Percentiles rank a stretch among this genome's conserved stretches.
phyloP scores from a whole-genome alignment of 805 yeast genomes.

The Kockiozyma suomiensis region DNA sequence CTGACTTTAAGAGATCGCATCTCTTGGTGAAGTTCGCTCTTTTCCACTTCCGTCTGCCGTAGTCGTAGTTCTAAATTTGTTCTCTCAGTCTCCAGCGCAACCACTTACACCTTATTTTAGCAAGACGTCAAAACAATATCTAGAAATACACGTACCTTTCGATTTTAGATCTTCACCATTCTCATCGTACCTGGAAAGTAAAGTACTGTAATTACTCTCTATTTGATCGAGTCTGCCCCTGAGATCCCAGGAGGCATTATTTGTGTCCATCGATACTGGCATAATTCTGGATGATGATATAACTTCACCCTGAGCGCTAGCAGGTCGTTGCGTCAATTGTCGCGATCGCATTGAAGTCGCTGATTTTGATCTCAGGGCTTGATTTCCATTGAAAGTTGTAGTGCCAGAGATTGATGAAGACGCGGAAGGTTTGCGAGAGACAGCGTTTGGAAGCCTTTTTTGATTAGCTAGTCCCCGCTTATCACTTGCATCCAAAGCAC shows the following conservation, averaged over 20 bases:
- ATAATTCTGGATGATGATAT: constrained; percentile 8
- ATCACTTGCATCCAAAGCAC: not conserved
- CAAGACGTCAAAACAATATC: not conserved
- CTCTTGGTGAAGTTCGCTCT: constrained; percentile 38
- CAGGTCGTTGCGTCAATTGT: constrained; percentile 6
- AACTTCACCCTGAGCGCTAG: constrained; percentile 16
- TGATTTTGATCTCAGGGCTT: constrained; percentile 22
- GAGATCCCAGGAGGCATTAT: constrained; percentile 20
- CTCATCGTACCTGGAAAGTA: not conserved
- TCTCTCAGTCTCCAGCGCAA: constrained; percentile 45
- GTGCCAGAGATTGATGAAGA: constrained; percentile 6
- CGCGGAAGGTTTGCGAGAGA: constrained; percentile 3
- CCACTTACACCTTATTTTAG: constrained; percentile 4
- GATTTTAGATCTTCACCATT: constrained; percentile 17
- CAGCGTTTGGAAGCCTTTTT: not conserved
- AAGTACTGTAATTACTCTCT: constrained; percentile 18
- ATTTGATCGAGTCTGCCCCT: constrained; percentile 28
- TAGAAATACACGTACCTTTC: constrained; percentile 6
- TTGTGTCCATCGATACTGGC: constrained; percentile 11
- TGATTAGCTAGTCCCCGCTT: not conserved
- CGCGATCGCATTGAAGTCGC: constrained; percentile 14
- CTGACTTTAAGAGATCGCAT: constrained; percentile 37
- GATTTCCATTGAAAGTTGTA: constrained; percentile 10
- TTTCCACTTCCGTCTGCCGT: constrained; percentile 33
- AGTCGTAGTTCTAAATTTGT: constrained; percentile 47